Percentiles rank a stretch among this genome's conserved stretches.
These are phyloP conservation scores for Phytophthora sojae DNA, from an alignment of 352 stramenopile species.

Conservation along the genomic window DNA sequence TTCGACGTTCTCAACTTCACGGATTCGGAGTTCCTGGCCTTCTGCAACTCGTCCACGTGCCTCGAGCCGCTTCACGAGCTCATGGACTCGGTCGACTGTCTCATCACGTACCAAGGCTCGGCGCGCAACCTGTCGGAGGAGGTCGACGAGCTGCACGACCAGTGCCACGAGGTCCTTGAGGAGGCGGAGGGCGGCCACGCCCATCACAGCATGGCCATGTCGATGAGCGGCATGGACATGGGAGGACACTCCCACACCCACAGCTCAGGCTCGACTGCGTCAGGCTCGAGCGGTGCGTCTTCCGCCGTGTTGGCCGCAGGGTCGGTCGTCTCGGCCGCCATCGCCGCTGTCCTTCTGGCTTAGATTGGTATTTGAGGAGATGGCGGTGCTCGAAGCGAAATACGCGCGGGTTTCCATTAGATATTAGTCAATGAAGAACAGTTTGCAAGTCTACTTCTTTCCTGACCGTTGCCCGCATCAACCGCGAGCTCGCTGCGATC, in stretches of 20 bases:
- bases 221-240: constrained; percentile 41
- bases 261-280: constrained; percentile 9
- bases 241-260: neutral
- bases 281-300: constrained; percentile 21
- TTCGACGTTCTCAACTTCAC: constrained; percentile 63
- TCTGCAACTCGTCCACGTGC: constrained; percentile 64
- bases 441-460: neutral
- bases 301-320: constrained; percentile 17
- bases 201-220: constrained; percentile 12
- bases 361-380: constrained; percentile 8
- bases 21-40: constrained; percentile 50
- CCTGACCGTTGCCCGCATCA: no score
- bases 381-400: no score
- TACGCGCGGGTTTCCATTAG: neutral
- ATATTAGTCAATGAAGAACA: neutral
- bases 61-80: constrained; percentile 66
- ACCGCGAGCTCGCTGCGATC: no score
- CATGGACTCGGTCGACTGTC: constrained; percentile 49
- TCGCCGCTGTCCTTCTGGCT: constrained; percentile 25
- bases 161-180: constrained; percentile 54
- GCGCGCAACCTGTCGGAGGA: constrained; percentile 50
- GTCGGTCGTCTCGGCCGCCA: constrained; percentile 25
- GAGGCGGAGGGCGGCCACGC: constrained; percentile 3
- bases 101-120: constrained; percentile 54
- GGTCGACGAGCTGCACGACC: constrained; percentile 51